Conservation (phyloP, 495 filamentous ascomycete species). For the Tuber microsphaerosporum region DNA sequence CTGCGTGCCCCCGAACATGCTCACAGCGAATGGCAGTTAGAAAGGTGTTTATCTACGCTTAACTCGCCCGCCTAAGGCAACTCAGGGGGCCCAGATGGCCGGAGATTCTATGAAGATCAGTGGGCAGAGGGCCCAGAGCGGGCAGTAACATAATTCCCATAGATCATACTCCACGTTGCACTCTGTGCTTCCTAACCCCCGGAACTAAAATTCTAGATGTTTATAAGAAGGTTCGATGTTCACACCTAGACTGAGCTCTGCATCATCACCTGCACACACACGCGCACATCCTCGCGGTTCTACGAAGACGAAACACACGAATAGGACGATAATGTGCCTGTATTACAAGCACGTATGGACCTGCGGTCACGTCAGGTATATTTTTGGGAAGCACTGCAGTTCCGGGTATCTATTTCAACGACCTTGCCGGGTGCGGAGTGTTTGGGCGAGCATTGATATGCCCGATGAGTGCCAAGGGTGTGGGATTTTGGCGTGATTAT, state of each 20-base stretch:
- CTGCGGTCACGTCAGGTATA: slow-evolving; percentile 7
- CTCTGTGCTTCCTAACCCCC: background rate
- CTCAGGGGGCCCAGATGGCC: background rate
- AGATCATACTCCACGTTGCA: slow-evolving; percentile 2
- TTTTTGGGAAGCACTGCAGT: slow-evolving; percentile 11
- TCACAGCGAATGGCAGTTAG: background rate
- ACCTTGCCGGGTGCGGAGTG: slow-evolving; percentile 5
- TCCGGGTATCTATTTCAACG: slow-evolving; percentile 2
- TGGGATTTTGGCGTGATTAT: background rate
- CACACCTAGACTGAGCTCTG: background rate
- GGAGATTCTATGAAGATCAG: background rate
- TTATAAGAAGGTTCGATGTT: slow-evolving; percentile 4
- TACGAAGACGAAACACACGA: background rate
- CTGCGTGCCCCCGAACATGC: background rate
- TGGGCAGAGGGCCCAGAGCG: background rate
- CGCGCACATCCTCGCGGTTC: background rate
- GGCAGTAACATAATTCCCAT: background rate
- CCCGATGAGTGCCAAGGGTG: slow-evolving; percentile 8
- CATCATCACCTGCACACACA: background rate
- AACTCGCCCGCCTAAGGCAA: background rate
- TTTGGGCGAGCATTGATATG: slow-evolving; percentile 10
- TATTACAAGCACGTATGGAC: slow-evolving; percentile 12
- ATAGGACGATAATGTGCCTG: slow-evolving; percentile 6
- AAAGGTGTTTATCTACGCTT: background rate
- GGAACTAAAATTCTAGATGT: background rate